Evolutionary conservation across 2,329 filamentous ascomycete genomes (phyloP), one percentile per base, ranked within the genome.

Genomic region (Elsinoe arachidis): DNA sequence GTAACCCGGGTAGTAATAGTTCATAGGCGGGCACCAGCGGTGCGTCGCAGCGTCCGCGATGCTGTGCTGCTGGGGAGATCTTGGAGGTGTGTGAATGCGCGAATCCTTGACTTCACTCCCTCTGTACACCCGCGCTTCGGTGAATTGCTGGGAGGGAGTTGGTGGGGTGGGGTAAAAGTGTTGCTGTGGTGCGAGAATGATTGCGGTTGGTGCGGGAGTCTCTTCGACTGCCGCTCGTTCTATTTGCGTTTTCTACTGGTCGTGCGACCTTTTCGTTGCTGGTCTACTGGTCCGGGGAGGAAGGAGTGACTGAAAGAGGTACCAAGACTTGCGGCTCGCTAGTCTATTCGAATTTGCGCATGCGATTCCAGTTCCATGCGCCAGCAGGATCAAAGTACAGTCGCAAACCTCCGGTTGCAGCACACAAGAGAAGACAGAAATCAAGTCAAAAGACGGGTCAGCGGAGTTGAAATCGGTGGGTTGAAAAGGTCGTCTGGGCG

Each of bases 1-100:
- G 41, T 52, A 61, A 30, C 44, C 44, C 44, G 54, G 47, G 34
- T 51, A 57, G 41, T 56, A 56, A 56, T 56, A 56, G 54, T 56
- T 56, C 54, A 56, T 56, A 43, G 41, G 54, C 39, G 39, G 39
- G 54, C 54, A 56, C 54, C 54, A 56, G 54, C 54, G 54, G 54
- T 56, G 54, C 54, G 54, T 56, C 23, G 41, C 54, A 43, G 54
- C 54, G 33, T 56, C 54, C 39, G 54, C 54, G 39, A 46, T 47
- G 41, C 54, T 46, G 54, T 56, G 38, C 54, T 46, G 54, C 38
- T 56, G 39, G 26, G 54, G 54, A 15, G 54, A 56, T 46, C 54
- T 43, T n/a, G 54, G 54, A 34, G 54, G 54, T 2, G 54, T 56
- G 15, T 56, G 54, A 35, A 49, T 46, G 39, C 54, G 54, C 33